phyloP scores from a whole-genome alignment of 305 asterid genomes.

The Fraxinus latifolia region DNA sequence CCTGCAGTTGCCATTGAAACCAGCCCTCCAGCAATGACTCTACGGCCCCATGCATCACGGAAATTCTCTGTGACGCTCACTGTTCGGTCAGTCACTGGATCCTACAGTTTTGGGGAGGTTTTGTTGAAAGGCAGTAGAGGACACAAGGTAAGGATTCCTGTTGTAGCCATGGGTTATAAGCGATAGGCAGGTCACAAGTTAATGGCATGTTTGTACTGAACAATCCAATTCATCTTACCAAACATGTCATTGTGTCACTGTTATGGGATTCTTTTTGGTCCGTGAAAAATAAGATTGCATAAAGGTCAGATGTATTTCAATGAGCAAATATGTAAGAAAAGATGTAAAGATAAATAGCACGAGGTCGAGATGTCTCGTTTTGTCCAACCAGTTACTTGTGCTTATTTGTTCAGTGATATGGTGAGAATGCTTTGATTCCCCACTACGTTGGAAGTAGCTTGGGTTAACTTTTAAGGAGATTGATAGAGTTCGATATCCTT shows the following conservation, averaged over 20 bases:
- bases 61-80: slow-evolving; percentile 68
- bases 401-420: slow-evolving; percentile 41
- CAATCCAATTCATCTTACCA: neutral
- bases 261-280: slow-evolving; percentile 46
- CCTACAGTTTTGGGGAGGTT: slow-evolving; percentile 95
- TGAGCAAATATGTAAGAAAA: slow-evolving; percentile 26
- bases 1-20: slow-evolving; percentile 91
- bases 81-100: slow-evolving; percentile 63
- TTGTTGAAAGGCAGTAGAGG: slow-evolving; percentile 83
- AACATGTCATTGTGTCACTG: neutral
- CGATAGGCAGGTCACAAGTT: slow-evolving; percentile 33
- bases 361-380: slow-evolving; percentile 43
- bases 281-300: slow-evolving; percentile 43
- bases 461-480: slow-evolving; percentile 28
- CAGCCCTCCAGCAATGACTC: slow-evolving; percentile 88
- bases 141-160: slow-evolving; percentile 85
- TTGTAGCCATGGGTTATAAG: slow-evolving; percentile 71
- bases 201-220: neutral
- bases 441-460: slow-evolving; percentile 35
- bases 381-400: slow-evolving; percentile 55
- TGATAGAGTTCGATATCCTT: slow-evolving; percentile 36
- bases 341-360: slow-evolving; percentile 54
- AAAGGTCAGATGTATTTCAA: slow-evolving; percentile 34
- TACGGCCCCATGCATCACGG: slow-evolving; percentile 62
- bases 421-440: slow-evolving; percentile 47